Evolutionary conservation across 306 rosid genomes (phyloP), one percentile per base, ranked within the genome.

Genomic region (Geum urbanum): DNA sequence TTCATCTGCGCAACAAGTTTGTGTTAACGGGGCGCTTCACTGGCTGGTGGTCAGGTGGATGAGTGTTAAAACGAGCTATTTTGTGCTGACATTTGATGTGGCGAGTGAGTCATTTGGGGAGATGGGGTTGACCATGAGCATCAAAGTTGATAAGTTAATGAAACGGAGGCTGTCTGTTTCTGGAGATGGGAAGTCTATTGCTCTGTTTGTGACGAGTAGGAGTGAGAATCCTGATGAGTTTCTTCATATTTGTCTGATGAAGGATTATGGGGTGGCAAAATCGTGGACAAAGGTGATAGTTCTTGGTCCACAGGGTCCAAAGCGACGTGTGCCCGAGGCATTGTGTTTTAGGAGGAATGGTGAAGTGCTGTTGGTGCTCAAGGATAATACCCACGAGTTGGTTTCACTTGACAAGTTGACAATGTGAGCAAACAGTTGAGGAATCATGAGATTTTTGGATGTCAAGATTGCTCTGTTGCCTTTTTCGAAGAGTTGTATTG

Each of bases 211-310:
- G 44, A 46, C 56, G 6, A 18, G 11, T 27, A 8, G 48, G 39
- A 15, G 8, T 6, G 18, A 13, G 32, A 24, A 24, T 24, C 7
- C 43, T 15, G 10, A 48, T 66, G 9, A 2, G 14, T 48, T 6
- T 47, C 56, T 66, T 47, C 44, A 66, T 24, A 46, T 66, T 12
- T 47, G 70, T 56, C 56, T 66, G 43, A 41, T 63, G 70, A 24
- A 27, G 5, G 24, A 66, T 20, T 66, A 66, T 47, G n/a, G 70
- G 5, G 4, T 66, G 1, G 51, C 22, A 44, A 11, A 66, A 8
- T 66, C 57, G 6, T 27, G 71, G 46, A 48, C 9, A 44, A 66
- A 66, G 32, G 8, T 66, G 71, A 48, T 66, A 11, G 16, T 5
- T 66, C 45, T 66, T 8, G 6, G 24, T 27, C 45, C 45, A 15